Base-by-base conservation (phyloP, 257 asterid genomes). In the Gynochthodes officinalis region DNA sequence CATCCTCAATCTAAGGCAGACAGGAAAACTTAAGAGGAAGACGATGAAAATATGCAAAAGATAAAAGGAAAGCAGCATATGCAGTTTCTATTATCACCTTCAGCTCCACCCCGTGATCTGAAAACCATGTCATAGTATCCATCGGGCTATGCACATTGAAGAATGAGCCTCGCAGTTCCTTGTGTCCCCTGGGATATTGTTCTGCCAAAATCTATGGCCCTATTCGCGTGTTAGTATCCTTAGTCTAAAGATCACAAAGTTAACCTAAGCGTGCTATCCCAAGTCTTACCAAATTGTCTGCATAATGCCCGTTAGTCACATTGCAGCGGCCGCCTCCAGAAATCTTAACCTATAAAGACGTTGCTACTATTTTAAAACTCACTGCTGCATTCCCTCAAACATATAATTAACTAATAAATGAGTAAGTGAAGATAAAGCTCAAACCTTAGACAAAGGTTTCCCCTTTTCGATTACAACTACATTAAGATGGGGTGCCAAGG, bases 321-420 rank as follows among this genome's bases (percentile, higher is more conserved):
- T 94, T 94, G 82, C 99, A 94, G 53, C 99, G 87, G 18, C 99
- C 99, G 15, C 99, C 99, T 48, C 99, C 99, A 57, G 97, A 94
- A 74, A 94, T 89, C 85, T 86, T 91, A 78, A 94, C 99, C 99
- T 94, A 83, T 54, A 68, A 79, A 84, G 28, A 70, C 63, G 74
- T 33, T 42, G 4, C 16, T 16, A 55, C n/a, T 23, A 30, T 63
- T 35, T 49, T 37, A 23, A 61, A 68, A 55, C 52, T 5, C 33
- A 62, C 33, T 60, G 32, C 11, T 42, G 55, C 30, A 69, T 10
- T 61, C 64, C 13, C 48, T 37, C 48, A 21, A 23, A 19, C 30
- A 49, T 28, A n/a, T 44, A 4, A 46, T 1, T 33, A 37, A 35
- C 12, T 35, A 33, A 63, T 6, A 44, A 10, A 70, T 15, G 18